Conservation (phyloP, 345 rosid genomes). For the Lagerstroemia speciosa region DNA sequence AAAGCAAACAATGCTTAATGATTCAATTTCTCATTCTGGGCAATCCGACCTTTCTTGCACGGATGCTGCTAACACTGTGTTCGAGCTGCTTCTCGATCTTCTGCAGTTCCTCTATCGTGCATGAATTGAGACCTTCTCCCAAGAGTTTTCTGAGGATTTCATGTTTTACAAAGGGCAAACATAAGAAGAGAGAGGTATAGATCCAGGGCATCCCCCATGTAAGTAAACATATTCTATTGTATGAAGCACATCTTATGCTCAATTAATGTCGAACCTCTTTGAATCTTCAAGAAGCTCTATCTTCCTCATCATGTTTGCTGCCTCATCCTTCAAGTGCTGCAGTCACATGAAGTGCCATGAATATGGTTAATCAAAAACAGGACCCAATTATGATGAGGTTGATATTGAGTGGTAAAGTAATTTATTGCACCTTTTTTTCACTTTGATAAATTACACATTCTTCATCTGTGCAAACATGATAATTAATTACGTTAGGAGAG, state of each 20-base stretch:
- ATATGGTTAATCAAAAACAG: not conserved
- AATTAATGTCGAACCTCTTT: conserved; percentile 37
- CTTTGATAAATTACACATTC: not conserved
- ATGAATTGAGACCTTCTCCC: too few species aligned
- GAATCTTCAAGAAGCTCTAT: conserved; percentile 70
- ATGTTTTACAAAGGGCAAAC: not conserved
- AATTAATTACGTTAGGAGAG: too few species aligned
- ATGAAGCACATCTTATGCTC: not conserved
- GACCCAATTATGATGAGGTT: not conserved
- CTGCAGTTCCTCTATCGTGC: conserved; percentile 30
- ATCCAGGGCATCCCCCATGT: not conserved
- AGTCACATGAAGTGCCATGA: not conserved
- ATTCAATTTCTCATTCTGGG: not conserved
- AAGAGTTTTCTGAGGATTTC: conserved; percentile 22
- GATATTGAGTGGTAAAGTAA: not conserved
- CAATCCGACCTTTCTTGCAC: conserved; percentile 27
- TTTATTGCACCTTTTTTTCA: not conserved
- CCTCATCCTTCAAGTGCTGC: conserved; percentile 72
- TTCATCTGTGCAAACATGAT: not conserved
- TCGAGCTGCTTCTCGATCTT: conserved; percentile 32
- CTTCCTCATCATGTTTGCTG: conserved; percentile 60
- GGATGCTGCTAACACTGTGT: conserved; percentile 23
- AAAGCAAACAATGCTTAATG: not conserved
- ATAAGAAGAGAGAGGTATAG: not conserved
- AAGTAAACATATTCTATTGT: not conserved